A percentile compares a stretch with the other conserved stretches of the same genome.
Conservation (phyloP, 257 asterid species). For the Petunia axillaris region DNA sequence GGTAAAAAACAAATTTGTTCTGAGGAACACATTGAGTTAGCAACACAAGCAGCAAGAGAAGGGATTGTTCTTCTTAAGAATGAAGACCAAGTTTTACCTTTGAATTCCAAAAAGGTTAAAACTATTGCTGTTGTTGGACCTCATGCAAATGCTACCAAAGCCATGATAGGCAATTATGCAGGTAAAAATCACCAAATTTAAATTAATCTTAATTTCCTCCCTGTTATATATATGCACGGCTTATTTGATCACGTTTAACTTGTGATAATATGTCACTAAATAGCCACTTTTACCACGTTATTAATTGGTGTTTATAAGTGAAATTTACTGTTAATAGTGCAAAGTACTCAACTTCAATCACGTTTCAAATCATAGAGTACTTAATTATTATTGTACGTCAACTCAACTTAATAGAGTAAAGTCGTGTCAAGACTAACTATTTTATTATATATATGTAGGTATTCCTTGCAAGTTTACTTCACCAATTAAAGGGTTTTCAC, state of each 20-base stretch:
- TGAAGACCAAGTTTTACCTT: constrained; percentile 38
- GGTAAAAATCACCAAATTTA: constrained; percentile 22
- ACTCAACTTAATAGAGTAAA: too few species aligned
- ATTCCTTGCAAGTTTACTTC: constrained; percentile 44
- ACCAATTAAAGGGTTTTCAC: constrained; percentile 41
- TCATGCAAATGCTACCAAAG: constrained; percentile 43
- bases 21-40: constrained; percentile 39
- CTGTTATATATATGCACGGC: too few species aligned
- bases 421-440: neutral
- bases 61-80: constrained; percentile 63
- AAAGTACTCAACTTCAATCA: too few species aligned
- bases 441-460: constrained; percentile 30
- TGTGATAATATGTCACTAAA: too few species aligned
- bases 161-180: constrained; percentile 53
- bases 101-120: constrained; percentile 11
- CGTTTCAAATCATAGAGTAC: too few species aligned
- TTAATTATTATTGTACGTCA: too few species aligned
- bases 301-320: too few species aligned
- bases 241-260: too few species aligned
- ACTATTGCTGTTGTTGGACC: constrained; percentile 56
- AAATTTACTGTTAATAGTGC: too few species aligned
- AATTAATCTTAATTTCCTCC: too few species aligned
- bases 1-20: constrained; percentile 42
- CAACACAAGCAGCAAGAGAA: constrained; percentile 52
- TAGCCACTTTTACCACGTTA: too few species aligned